A percentile compares a stretch with the other conserved stretches of the same genome.
phyloP scores from a whole-genome alignment of 2,329 filamentous ascomycete genomes.

The Sclerotinia borealis region DNA sequence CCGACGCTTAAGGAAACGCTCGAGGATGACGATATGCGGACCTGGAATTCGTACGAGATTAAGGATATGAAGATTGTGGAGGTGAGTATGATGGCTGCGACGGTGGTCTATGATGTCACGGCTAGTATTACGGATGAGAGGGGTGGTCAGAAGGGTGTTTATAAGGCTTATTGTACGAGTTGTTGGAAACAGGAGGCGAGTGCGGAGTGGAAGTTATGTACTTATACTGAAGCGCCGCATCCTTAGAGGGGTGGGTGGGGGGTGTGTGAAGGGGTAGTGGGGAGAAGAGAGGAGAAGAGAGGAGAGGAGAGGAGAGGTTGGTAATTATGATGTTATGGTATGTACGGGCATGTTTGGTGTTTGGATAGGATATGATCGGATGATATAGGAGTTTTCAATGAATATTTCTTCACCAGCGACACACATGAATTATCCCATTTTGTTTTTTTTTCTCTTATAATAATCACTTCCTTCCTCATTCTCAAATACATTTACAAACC shows the following conservation, averaged over 20 bases:
- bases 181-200: constrained; percentile 10
- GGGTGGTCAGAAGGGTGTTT: not conserved
- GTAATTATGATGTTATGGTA: not conserved
- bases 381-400: constrained; percentile 3
- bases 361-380: not conserved
- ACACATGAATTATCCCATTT: not conserved
- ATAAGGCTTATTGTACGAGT: constrained; percentile 10
- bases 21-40: constrained; percentile 10
- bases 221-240: constrained; percentile 10
- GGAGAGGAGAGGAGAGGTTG: not conserved
- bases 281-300: not conserved
- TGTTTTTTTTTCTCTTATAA: not conserved
- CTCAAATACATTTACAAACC: no score
- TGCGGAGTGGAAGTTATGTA: constrained; percentile 10
- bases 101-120: constrained; percentile 2
- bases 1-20: constrained; percentile 8
- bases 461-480: not conserved
- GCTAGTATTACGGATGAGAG: constrained; percentile 4
- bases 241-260: not conserved
- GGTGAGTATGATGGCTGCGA: constrained; percentile 9
- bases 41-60: constrained; percentile 8
- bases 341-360: not conserved
- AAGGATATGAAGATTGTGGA: constrained; percentile 11
- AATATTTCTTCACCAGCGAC: not conserved
- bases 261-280: not conserved